These are phyloP conservation scores for Populus trichocarpa DNA, from an alignment of 441 rosid genomes.

Conservation along the genomic window DNA sequence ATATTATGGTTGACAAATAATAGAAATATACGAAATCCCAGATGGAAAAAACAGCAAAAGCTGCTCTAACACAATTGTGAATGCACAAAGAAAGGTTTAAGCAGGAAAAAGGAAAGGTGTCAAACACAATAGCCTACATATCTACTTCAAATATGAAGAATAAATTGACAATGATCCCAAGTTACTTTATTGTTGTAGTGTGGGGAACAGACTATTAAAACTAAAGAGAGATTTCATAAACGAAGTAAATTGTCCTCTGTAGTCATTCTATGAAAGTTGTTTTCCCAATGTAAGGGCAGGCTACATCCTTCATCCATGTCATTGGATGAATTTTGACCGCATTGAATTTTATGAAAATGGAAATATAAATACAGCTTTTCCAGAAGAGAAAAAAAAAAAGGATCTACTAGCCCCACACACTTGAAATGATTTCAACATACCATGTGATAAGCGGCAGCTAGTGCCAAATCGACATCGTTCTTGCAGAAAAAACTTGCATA, in stretches of 20 bases:
- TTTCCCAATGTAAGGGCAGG: slow-evolving; percentile 2
- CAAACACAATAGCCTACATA: not conserved
- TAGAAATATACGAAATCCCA: not conserved
- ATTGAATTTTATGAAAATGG: not conserved
- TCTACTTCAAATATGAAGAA: not conserved
- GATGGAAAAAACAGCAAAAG: slow-evolving; percentile 1
- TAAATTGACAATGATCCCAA: not conserved
- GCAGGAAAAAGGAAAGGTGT: not conserved
- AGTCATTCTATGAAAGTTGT: slow-evolving; percentile 6
- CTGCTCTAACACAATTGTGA: not conserved
- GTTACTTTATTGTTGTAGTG: slow-evolving; percentile 1
- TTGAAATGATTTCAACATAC: slow-evolving; percentile 51
- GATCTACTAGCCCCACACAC: slow-evolving; percentile 15
- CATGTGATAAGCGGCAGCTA: slow-evolving; percentile 90
- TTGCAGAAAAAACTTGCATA: slow-evolving; percentile 97
- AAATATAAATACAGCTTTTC: slow-evolving; percentile 9
- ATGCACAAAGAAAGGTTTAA: not conserved
- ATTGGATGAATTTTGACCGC: not conserved
- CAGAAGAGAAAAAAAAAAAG: not conserved
- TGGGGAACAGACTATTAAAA: slow-evolving; percentile 6
- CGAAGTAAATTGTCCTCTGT: not conserved
- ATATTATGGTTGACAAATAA: not conserved
- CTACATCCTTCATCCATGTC: slow-evolving; percentile 3
- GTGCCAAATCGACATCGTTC: slow-evolving; percentile 94
- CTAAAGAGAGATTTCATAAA: not conserved